Evolutionary conservation across 192 early-diverging fungal species (phyloP).

Genomic region (Spizellomyces sp.): DNA sequence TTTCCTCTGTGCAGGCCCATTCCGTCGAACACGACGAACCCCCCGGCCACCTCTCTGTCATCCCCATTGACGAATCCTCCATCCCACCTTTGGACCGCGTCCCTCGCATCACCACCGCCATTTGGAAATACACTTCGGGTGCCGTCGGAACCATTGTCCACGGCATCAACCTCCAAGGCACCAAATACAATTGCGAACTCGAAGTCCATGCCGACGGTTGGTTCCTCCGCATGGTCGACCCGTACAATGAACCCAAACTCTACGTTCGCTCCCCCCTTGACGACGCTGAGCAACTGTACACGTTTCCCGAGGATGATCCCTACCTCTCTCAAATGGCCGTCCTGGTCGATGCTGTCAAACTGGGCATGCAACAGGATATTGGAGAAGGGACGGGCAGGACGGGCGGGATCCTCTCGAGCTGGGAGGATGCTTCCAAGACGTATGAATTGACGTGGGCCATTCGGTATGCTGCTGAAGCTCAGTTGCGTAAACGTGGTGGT

Average conservation of each 20-base stretch:
- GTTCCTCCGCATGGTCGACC: conserved; percentile 2
- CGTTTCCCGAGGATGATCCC: not conserved
- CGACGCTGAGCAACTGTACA: not conserved
- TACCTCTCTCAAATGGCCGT: conserved; percentile 1
- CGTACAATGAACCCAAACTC: not conserved
- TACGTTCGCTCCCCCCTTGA: conserved; percentile 1
- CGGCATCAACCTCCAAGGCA: conserved; percentile 4
- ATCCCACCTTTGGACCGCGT: conserved; percentile 6
- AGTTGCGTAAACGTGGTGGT: no score
- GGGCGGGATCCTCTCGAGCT: not conserved
- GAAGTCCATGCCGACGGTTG: conserved; percentile 7
- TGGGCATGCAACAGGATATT: not conserved
- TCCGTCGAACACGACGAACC: not conserved
- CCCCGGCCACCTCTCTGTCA: not conserved
- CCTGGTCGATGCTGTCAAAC: conserved; percentile 7
- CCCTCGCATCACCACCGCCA: conserved; percentile 4
- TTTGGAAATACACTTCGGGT: conserved; percentile 8
- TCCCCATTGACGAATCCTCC: conserved; percentile 5
- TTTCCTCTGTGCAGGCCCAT: not conserved
- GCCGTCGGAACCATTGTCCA: conserved; percentile 11
- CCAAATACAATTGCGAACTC: conserved; percentile 3
- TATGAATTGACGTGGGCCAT: conserved; percentile 21
- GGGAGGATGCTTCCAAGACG: not conserved
- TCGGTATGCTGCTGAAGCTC: not conserved
- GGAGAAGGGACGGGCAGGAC: not conserved